Evolutionary conservation across 2,329 filamentous ascomycete species (phyloP), one percentile per base, ranked within the genome.

Genomic region (Pseudogymnoascus sp.): DNA sequence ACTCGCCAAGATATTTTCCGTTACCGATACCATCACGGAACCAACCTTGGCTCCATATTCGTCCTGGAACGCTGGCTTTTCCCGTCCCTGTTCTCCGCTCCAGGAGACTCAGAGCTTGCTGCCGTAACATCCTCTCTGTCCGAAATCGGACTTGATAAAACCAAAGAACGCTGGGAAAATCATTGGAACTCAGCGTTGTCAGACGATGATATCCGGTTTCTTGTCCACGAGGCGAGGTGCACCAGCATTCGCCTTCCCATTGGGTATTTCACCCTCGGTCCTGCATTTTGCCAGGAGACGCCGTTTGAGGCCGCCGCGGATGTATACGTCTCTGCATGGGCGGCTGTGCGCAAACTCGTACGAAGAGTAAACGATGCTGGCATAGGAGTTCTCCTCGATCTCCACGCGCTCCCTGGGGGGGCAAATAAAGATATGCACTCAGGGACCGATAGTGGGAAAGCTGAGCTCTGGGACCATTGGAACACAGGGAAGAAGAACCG

Each of bases 21-120:
- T 60, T 86, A 85, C 68, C 80, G 84, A 44, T 85, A 84, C 67
- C 82, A 86, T 64, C 81, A 85, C 69, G 84, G 83, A 6, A 79
- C 78, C 0, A 87, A 86, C 64, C 75, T 87, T 2, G 84, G 84
- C 42, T 80, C 80, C 8, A 76, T 85, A 53, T 87, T 84, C 70
- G 79, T 85, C n/a, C 78, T 85, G 4, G 84, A 86, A 69, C 77
- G 79, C 70, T 86, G 83, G 83, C 76, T 86, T 3, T 78, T 76
- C 44, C 73, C 74, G 1, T 78, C 75, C 63, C 79, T 83, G 70
- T 85, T 82, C 66, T 76, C 78, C 2, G 70, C 75, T 1, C 67
- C 70, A 42, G 77, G 76, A 5, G 71, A 72, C 16, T 81, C 78
- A 65, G 84, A 86, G 69, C 73, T 85, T 11, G 81, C 79, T 65